Conservation (phyloP, 495 filamentous ascomycete genomes). For the Cercophora scortea region DNA sequence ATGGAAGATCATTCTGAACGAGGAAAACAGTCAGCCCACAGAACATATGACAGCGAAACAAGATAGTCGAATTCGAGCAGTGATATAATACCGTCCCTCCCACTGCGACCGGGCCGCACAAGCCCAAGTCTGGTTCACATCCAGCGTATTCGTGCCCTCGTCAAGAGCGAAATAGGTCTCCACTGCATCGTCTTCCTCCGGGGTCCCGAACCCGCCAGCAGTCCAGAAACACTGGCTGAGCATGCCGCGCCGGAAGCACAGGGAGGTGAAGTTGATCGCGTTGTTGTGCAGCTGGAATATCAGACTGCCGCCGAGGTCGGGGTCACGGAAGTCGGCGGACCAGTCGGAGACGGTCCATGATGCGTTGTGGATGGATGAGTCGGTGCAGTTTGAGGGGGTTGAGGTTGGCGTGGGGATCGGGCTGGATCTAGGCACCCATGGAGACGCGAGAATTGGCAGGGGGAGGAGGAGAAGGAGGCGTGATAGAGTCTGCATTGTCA, state of each 20-base stretch:
- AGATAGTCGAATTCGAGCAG: neutral
- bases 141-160: neutral
- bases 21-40: neutral
- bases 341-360: slow-evolving; percentile 1
- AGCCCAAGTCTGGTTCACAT: neutral
- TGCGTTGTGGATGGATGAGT: neutral
- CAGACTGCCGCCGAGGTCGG: neutral
- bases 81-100: neutral
- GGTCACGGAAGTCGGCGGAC: neutral
- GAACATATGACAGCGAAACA: neutral
- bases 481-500: too few relatives aligned
- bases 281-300: slow-evolving; percentile 1
- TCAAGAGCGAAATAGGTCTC: neutral
- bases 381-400: neutral
- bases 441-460: too few relatives aligned
- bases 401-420: too few relatives aligned
- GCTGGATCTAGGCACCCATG: too few relatives aligned
- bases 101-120: neutral
- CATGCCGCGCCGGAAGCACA: slow-evolving; percentile 1
- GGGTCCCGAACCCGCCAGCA: neutral
- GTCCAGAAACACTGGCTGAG: slow-evolving; percentile 1
- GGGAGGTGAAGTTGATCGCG: neutral
- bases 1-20: neutral
- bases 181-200: neutral
- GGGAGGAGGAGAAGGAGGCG: too few relatives aligned